Evolutionary conservation across 2,329 filamentous ascomycete genomes (phyloP).

Genomic region (Phialocephala sp.): DNA sequence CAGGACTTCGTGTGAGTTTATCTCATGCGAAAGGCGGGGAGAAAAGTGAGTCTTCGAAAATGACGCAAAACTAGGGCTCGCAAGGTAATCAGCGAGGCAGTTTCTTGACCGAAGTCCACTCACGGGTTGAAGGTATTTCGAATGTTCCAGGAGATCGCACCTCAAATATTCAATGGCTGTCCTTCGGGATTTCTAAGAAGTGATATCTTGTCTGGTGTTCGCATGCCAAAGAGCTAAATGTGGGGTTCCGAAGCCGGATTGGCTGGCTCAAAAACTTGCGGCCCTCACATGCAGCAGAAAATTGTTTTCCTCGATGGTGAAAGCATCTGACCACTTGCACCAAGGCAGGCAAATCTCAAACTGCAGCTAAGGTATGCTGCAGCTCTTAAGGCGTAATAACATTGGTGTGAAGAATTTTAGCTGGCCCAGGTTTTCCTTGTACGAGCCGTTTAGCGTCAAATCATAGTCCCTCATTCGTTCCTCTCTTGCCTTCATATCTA

Average conservation of each 20-base stretch:
- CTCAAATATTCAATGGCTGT: conserved; percentile 28
- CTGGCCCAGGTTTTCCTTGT: background rate
- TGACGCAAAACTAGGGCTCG: conserved; percentile 32
- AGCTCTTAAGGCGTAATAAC: conserved; percentile 22
- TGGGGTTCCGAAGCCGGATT: conserved; percentile 28
- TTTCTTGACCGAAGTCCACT: conserved; percentile 6
- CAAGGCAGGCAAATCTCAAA: conserved; percentile 9
- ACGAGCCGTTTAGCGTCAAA: background rate
- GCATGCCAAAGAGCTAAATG: conserved; percentile 17
- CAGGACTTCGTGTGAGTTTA: conserved; percentile 31
- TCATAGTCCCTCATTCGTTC: background rate
- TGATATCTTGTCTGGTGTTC: conserved; percentile 9
- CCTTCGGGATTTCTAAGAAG: conserved; percentile 6
- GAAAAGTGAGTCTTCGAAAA: conserved; percentile 25
- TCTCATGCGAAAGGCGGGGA: conserved; percentile 40
- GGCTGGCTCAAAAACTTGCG: background rate
- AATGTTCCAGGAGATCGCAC: conserved; percentile 22
- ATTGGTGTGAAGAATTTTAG: conserved; percentile 19
- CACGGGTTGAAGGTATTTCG: conserved; percentile 8
- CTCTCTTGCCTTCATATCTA: background rate
- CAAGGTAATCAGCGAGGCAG: background rate
- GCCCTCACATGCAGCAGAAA: conserved; percentile 17
- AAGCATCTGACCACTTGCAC: conserved; percentile 24
- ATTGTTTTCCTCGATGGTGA: conserved; percentile 20
- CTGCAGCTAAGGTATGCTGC: conserved; percentile 17